Evolutionary conservation across 2,329 filamentous ascomycete species (phyloP).

Genomic region (Aspergillus felis): DNA sequence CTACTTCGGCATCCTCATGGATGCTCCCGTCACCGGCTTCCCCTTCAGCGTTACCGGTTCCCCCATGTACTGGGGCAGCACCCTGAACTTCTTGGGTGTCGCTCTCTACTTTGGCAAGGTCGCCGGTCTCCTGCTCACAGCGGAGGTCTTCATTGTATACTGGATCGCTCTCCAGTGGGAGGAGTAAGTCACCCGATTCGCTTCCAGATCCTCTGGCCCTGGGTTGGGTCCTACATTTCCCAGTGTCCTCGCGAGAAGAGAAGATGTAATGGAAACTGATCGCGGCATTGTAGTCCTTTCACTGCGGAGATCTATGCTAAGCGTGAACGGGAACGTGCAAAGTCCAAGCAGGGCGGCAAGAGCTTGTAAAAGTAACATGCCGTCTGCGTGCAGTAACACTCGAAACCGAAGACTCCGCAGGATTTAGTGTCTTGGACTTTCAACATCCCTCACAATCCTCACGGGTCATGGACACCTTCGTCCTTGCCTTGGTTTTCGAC

Average conservation of each 20-base stretch:
- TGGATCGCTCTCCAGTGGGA: constrained; percentile 77
- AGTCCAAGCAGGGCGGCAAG: constrained; percentile 35
- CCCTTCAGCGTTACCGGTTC: constrained; percentile 88
- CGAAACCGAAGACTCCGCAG: not conserved
- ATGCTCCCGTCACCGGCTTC: constrained; percentile 87
- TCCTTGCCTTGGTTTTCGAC: not conserved
- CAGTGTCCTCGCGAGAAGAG: not conserved
- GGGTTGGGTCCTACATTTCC: not conserved
- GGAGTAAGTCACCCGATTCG: constrained; percentile 52
- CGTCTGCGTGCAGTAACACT: not conserved
- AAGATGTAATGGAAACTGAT: constrained; percentile 4
- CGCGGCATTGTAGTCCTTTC: constrained; percentile 59
- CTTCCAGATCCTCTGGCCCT: constrained; percentile 1
- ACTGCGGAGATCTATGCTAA: constrained; percentile 90
- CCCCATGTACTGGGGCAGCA: constrained; percentile 96
- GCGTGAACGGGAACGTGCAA: constrained; percentile 44
- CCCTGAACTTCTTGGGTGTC: constrained; percentile 85
- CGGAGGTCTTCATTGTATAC: constrained; percentile 73
- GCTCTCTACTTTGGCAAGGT: constrained; percentile 83
- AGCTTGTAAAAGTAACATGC: constrained; percentile 24
- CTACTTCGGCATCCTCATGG: constrained; percentile 98
- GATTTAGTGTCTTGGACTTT: constrained; percentile 19
- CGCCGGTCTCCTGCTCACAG: constrained; percentile 74
- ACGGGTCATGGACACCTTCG: constrained; percentile 4
- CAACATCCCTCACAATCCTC: constrained; percentile 25